Evolutionary conservation across 164 flowering plant genomes (phyloP), one percentile per base, ranked within the genome.

Genomic region (Chimonanthus praecox): DNA sequence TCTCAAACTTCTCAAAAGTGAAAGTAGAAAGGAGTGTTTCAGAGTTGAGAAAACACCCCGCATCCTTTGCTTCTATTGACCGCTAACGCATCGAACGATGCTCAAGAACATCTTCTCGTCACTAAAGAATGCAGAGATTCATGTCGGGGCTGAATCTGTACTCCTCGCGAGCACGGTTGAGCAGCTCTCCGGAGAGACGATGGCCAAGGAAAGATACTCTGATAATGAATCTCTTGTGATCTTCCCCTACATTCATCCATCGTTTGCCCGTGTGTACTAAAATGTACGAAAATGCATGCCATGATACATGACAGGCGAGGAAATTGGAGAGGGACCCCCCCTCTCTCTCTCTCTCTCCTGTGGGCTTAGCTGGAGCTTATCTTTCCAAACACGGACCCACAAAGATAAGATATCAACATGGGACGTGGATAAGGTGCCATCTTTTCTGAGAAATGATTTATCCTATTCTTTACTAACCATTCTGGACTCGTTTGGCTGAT

Each of bases 91-190:
- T 54, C 16, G 60, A 54, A 54, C 2, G 60, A 54, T 54, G 60
- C 16, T 54, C 11, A 9, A 13, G 84, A 90, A 91, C 47, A 84
- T 74, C 79, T 67, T 78, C 80, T 90, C 95, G 8, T 94, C 87
- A 50, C 98, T 20, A 90, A 43, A 95, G 94, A 63, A 94, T 90
- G 71, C 89, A 86, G 67, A 93, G 94, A 74, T 83, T 89, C 18
- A 91, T 81, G 73, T 82, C 78, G 2, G 86, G 71, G 20, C 75
- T 79, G 82, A 84, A 89, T 13, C 88, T 89, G 73, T 89, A 91
- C 67, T 83, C 93, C 21, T 94, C 98, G 46, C 73, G 85, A 51
- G 97, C 95, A 75, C 84, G 88, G 72, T 94, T 95, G 51, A 94
- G 86, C 81, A 94, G 79, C 46, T 87, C 90, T 78, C 73, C 84